Evolutionary conservation across 129 eudicot species (phyloP).

Genomic region (Chrysanthemum seticuspe): DNA sequence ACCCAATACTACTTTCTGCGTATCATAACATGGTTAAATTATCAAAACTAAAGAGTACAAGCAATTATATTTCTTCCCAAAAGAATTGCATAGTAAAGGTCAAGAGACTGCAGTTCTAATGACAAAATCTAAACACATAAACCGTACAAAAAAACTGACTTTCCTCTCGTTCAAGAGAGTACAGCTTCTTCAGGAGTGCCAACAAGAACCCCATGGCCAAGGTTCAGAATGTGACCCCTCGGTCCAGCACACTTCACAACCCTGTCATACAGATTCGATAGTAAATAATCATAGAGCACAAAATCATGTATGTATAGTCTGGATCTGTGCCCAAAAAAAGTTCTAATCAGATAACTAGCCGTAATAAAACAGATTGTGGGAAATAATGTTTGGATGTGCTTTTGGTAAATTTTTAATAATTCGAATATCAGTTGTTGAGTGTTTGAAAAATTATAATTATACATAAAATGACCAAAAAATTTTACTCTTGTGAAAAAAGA

Average conservation of each 20-base stretch:
- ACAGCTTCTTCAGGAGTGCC: constrained; percentile 99
- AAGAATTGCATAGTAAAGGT: constrained; percentile 16
- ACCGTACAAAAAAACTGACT: constrained; percentile 5
- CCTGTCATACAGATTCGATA: constrained; percentile 45
- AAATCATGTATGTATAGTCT: background rate
- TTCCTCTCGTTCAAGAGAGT: constrained; percentile 47
- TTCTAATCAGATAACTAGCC: too few species aligned
- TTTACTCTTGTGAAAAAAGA: too few species aligned
- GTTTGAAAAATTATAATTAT: too few species aligned
- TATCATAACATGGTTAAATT: constrained; percentile 19
- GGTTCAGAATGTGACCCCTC: constrained; percentile 81
- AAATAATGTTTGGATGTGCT: too few species aligned
- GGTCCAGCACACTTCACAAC: constrained; percentile 90
- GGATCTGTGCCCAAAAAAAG: background rate
- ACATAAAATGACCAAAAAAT: too few species aligned
- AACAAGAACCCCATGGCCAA: constrained; percentile 98
- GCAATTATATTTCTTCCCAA: constrained; percentile 19
- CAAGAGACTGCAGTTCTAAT: constrained; percentile 18
- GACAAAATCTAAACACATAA: constrained; percentile 11
- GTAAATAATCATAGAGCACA: background rate
- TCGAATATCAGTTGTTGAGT: too few species aligned
- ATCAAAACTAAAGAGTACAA: constrained; percentile 19
- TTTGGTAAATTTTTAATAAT: too few species aligned
- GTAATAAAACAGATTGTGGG: too few species aligned
- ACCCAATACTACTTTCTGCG: background rate